Base-by-base conservation (phyloP, 176 grass and related monocot genomes). In the Puccinellia tenuiflora region DNA sequence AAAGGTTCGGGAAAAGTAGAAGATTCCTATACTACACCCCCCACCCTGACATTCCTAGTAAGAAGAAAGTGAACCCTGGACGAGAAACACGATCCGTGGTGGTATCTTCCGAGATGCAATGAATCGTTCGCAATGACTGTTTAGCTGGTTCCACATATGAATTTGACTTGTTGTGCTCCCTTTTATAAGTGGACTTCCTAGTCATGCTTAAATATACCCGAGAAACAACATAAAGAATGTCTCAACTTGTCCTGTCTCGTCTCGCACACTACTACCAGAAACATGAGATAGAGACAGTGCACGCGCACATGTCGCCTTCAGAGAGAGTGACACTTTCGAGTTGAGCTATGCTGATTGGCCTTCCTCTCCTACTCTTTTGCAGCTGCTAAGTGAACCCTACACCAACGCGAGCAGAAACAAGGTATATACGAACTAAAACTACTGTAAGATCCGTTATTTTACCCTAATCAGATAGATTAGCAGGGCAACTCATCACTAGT, bases 301-400 rank as follows among this genome's bases (percentile, higher is more conserved):
- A 51, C 43, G 50, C 54, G 20, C 20, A 66, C 86, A 62, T 38
- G 56, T 86, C 84, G 74, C 65, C 28, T 33, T 90, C 71, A 34
- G 9, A 73, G 42, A 30, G 69, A 57, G 56, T n/a, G 33, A 39
- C 16, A 70, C 74, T 77, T 63, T 68, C n/a, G 37, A 81, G 56
- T 47, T 69, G 21, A 31, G 66, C 48, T 76, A 30, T 62, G 59
- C 78, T 86, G 75, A 72, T 77, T 82, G 47, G 25, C 33, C 47
- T 31, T 0, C 50, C 59, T 31, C 53, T 46, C 39, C 84, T 61
- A 9, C 31, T 83, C 76, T 85, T 29, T 46, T 93, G 87, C 93
- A 98, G 96, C 45, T 98, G 73, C 85, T 98, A 9, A 95, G 96
- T 88, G 93, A 98, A 48, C 91, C 96, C 45, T 98, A 92, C 85